A percentile compares a stretch with the other conserved stretches of the same genome.
These are phyloP conservation scores for Trypanosoma boissoni DNA, from an alignment of 208 protist species.

Conservation along the genomic window DNA sequence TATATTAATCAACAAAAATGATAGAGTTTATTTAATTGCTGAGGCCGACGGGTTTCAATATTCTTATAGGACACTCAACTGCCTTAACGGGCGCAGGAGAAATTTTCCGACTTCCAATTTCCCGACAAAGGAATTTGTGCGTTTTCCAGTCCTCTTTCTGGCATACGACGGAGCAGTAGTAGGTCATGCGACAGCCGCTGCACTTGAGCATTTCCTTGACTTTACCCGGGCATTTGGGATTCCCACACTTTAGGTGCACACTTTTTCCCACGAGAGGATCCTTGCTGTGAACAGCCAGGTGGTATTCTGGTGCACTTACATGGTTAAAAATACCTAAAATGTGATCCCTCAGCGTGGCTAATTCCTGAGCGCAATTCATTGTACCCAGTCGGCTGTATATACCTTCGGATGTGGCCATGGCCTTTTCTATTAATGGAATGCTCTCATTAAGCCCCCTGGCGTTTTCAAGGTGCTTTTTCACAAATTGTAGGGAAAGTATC, in stretches of 20 bases:
- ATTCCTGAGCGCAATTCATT: constrained; percentile 37
- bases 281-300: constrained; percentile 69
- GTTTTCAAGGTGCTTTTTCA: constrained; percentile 51
- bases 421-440: constrained; percentile 40
- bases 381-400: constrained; percentile 35
- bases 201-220: constrained; percentile 73
- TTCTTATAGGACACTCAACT: constrained; percentile 23
- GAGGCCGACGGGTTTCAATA: constrained; percentile 25
- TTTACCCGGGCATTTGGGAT: constrained; percentile 48
- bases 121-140: constrained; percentile 68
- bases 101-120: constrained; percentile 55
- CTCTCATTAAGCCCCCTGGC: constrained; percentile 44
- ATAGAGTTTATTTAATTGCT: not conserved
- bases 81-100: constrained; percentile 26
- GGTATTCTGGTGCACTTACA: constrained; percentile 52
- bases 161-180: constrained; percentile 75
- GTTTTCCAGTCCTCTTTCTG: constrained; percentile 77
- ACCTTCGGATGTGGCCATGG: constrained; percentile 37
- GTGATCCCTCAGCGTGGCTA: constrained; percentile 50
- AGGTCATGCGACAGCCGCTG: constrained; percentile 73
- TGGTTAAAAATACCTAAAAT: constrained; percentile 41
- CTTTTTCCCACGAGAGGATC: constrained; percentile 60
- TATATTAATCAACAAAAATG: not conserved
- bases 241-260: constrained; percentile 58
- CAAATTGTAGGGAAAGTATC: constrained; percentile 46